Conservation (phyloP, 2,329 filamentous ascomycete genomes). For the Rhytidhysteron rufulum region DNA sequence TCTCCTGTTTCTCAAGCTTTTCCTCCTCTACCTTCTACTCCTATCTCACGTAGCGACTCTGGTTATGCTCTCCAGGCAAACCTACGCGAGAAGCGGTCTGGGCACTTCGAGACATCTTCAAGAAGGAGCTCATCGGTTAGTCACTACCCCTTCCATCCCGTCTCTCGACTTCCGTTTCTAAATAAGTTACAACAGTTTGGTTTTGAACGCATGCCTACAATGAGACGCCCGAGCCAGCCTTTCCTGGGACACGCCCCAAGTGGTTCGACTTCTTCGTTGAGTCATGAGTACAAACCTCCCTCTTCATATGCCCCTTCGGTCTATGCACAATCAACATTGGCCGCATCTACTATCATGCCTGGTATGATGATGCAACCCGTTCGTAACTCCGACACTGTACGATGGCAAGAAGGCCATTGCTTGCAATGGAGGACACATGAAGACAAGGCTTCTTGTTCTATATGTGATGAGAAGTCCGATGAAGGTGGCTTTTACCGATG, state of each 20-base stretch:
- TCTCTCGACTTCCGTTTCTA: slow-evolving; percentile 16
- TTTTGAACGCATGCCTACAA: slow-evolving; percentile 64
- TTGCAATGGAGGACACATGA: slow-evolving; percentile 64
- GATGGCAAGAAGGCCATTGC: slow-evolving; percentile 84
- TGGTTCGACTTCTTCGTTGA: slow-evolving; percentile 63
- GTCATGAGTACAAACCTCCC: slow-evolving; percentile 46
- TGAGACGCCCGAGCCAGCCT: slow-evolving; percentile 62
- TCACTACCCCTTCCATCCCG: slow-evolving; percentile 4
- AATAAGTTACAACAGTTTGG: slow-evolving; percentile 55
- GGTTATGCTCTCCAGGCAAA: slow-evolving; percentile 83
- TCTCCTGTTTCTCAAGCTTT: slow-evolving; percentile 79
- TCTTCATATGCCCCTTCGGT: slow-evolving; percentile 71
- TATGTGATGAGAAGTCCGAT: slow-evolving; percentile 71
- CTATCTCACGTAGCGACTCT: slow-evolving; percentile 85
- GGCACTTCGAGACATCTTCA: slow-evolving; percentile 79
- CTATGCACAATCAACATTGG: slow-evolving; percentile 81
- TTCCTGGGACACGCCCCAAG: slow-evolving; percentile 65
- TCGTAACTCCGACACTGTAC: slow-evolving; percentile 70
- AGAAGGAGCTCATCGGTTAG: slow-evolving; percentile 78
- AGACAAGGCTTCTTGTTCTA: slow-evolving; percentile 59
- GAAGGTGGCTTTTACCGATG: slow-evolving; percentile 78
- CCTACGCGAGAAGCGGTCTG: slow-evolving; percentile 88
- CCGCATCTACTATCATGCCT: slow-evolving; percentile 83
- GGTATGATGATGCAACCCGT: slow-evolving; percentile 78
- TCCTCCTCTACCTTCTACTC: slow-evolving; percentile 69